Conservation (phyloP, 2,329 filamentous ascomycete species). For the Orbilia blumenaviensis region DNA sequence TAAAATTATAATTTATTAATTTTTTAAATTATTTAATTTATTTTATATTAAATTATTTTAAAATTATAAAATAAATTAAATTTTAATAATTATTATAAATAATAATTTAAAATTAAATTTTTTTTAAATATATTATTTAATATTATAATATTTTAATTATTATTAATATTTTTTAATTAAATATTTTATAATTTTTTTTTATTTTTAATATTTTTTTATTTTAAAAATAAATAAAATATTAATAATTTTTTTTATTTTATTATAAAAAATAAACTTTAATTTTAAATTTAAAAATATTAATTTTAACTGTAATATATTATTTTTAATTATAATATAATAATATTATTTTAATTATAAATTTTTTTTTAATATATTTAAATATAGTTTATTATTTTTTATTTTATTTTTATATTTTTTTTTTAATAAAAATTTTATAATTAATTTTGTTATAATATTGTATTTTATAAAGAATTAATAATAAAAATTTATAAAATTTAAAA, state of each 20-base stretch:
- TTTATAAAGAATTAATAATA: not conserved
- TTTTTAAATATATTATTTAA: not conserved
- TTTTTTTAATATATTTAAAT: too few species aligned
- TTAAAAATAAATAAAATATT: not conserved
- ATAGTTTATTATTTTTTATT: too few species aligned
- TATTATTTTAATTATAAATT: not conserved
- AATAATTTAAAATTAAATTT: not conserved
- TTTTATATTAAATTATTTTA: not conserved
- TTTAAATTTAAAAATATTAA: constrained; percentile 1
- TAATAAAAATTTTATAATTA: not conserved
- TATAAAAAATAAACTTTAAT: not conserved
- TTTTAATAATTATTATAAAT: not conserved
- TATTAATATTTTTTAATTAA: not conserved
- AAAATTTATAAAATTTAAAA: not conserved
- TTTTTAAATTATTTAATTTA: not conserved
- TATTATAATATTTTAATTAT: not conserved
- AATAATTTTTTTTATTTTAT: constrained; percentile 5
- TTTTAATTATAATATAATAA: not conserved
- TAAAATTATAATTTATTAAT: not conserved
- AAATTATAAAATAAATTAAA: not conserved
- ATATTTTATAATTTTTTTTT: not conserved
- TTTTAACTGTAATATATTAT: not conserved
- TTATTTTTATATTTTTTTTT: too few species aligned
- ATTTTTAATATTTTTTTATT: constrained; percentile 4
- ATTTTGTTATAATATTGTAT: not conserved